A percentile compares a stretch with the other conserved stretches of the same genome.
phyloP scores from a whole-genome alignment of 345 rosid species.

The Lepidium africanum region DNA sequence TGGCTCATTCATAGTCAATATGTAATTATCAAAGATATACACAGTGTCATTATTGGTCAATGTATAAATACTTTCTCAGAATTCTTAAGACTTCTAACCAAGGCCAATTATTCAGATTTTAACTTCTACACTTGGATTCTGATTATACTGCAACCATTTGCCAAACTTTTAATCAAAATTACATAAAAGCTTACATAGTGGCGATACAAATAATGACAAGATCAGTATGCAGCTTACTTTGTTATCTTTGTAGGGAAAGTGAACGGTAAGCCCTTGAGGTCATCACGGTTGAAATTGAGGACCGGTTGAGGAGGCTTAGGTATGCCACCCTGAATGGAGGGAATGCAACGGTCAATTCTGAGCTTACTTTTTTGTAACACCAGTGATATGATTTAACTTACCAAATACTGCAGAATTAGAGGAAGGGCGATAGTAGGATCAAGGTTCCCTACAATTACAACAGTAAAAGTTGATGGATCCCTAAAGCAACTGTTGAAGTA shows the following conservation, averaged over 20 bases:
- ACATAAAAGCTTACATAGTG: neutral
- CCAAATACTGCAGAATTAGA: constrained; percentile 82
- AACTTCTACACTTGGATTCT: neutral
- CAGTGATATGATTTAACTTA: constrained; percentile 28
- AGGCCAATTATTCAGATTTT: neutral
- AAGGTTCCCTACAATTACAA: constrained; percentile 82
- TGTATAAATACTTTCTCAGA: neutral
- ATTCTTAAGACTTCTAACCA: neutral
- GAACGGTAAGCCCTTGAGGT: constrained; percentile 80
- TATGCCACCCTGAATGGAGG: constrained; percentile 63
- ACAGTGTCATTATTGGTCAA: neutral
- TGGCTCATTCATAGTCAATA: constrained; percentile 15
- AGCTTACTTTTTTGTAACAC: neutral
- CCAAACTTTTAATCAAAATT: neutral
- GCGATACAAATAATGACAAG: neutral
- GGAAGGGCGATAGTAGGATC: constrained; percentile 63
- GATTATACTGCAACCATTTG: neutral
- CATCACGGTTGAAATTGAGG: constrained; percentile 55
- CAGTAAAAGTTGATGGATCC: constrained; percentile 90
- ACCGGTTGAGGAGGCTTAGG: constrained; percentile 65
- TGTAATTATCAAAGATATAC: neutral
- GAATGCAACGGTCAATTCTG: neutral
- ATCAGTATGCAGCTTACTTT: constrained; percentile 35
- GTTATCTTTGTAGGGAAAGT: constrained; percentile 54
- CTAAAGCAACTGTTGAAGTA: constrained; percentile 79